Conservation (phyloP, 352 stramenopile species). For the Halophytophthora batemanensis region DNA sequence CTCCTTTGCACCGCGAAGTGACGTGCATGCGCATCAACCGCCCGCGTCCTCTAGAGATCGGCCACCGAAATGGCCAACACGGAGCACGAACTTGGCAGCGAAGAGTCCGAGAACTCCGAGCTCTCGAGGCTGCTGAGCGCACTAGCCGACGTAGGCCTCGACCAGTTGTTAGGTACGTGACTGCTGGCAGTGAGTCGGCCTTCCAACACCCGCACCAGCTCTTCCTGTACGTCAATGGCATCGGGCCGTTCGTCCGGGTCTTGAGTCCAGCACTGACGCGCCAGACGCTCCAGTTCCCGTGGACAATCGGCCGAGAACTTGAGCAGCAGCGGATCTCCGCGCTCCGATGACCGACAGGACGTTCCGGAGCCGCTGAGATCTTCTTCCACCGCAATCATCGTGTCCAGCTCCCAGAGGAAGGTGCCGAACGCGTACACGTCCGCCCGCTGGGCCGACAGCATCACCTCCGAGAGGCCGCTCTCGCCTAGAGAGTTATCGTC, state of each 20-base stretch:
- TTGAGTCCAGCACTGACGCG: constrained; percentile 61
- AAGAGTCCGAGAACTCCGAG: constrained; percentile 40
- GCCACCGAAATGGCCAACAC: constrained; percentile 31
- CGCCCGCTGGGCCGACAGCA: constrained; percentile 26
- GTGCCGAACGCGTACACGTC: constrained; percentile 75
- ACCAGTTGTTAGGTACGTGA: constrained; percentile 46
- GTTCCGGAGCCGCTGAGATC: constrained; percentile 32
- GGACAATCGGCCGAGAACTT: constrained; percentile 67
- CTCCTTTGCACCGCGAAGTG: too few species aligned
- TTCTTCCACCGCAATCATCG: constrained; percentile 63
- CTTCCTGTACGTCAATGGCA: constrained; percentile 73
- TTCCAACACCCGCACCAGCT: constrained; percentile 67
- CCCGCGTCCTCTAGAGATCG: constrained; percentile 21
- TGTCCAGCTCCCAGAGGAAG: constrained; percentile 75
- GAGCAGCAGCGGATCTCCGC: constrained; percentile 48
- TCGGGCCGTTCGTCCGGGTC: constrained; percentile 40
- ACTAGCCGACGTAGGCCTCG: constrained; percentile 35
- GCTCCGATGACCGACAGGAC: constrained; percentile 6
- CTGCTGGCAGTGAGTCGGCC: constrained; percentile 50
- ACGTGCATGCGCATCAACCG: too few species aligned
- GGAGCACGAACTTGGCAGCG: constrained; percentile 35
- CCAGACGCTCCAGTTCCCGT: constrained; percentile 46
- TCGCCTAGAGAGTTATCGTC: constrained; percentile 28
- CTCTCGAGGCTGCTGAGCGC: constrained; percentile 39
- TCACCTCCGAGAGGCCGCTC: constrained; percentile 15